Evolutionary conservation across 768 basidiomycete species (phyloP).

Genomic region (Boletus pseudo-olivaceus): DNA sequence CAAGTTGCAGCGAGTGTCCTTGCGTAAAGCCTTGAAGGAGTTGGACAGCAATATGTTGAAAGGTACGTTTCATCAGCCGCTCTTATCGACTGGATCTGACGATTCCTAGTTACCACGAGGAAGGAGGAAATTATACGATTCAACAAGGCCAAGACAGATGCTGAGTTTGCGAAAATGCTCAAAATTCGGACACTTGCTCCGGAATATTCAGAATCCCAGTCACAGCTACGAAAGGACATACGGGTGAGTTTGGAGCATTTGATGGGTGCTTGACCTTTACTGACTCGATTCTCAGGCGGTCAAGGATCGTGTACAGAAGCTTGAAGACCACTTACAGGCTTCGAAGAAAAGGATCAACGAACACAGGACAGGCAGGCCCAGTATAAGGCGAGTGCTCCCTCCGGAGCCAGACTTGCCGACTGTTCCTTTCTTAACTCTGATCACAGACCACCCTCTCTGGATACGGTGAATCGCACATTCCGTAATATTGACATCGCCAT

Average conservation of each 20-base stretch:
- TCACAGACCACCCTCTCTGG: constrained; percentile 75
- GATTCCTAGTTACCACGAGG: constrained; percentile 63
- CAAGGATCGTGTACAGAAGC: constrained; percentile 69
- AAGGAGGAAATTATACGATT: constrained; percentile 82
- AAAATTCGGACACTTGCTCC: constrained; percentile 79
- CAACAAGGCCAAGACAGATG: constrained; percentile 71
- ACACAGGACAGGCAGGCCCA: constrained; percentile 56
- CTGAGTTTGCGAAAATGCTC: constrained; percentile 73
- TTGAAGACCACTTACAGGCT: constrained; percentile 68
- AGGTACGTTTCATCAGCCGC: constrained; percentile 38
- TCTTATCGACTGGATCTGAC: background rate
- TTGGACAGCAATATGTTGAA: constrained; percentile 65
- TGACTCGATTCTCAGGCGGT: constrained; percentile 46
- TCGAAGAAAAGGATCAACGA: constrained; percentile 69
- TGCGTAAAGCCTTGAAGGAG: constrained; percentile 46
- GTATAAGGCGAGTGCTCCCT: constrained; percentile 49
- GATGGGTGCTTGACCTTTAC: background rate
- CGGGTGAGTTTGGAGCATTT: constrained; percentile 45
- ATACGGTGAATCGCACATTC: constrained; percentile 78
- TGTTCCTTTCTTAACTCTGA: background rate
- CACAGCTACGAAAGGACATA: constrained; percentile 65
- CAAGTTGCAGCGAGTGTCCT: constrained; percentile 39
- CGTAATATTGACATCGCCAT: constrained; percentile 79
- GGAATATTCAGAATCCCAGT: constrained; percentile 82
- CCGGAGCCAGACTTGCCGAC: background rate